Conservation (phyloP, 106 monocot species). For the Cymbidium sinense region DNA sequence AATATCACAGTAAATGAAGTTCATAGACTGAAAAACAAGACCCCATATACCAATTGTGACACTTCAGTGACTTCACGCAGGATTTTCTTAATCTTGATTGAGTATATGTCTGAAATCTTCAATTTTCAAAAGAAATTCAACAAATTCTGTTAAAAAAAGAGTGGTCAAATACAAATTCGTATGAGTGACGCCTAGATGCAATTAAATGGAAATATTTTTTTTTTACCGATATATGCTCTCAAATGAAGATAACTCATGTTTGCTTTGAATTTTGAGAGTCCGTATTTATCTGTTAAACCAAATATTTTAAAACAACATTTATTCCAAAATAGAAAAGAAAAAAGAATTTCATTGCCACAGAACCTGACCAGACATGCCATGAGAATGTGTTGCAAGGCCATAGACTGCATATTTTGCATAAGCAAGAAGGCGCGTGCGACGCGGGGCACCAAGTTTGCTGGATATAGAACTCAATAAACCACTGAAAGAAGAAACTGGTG, state of each 20-base stretch:
- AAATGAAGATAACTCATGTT: slow-evolving; percentile 52
- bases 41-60: neutral
- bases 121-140: slow-evolving; percentile 43
- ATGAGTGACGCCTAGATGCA: neutral
- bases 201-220: neutral
- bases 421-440: slow-evolving; percentile 50
- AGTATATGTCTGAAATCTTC: slow-evolving; percentile 33
- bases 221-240: slow-evolving; percentile 44
- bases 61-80: slow-evolving; percentile 1
- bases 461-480: slow-evolving; percentile 75
- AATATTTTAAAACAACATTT: slow-evolving; percentile 3
- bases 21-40: neutral
- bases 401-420: slow-evolving; percentile 78
- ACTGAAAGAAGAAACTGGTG: slow-evolving; percentile 23
- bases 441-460: slow-evolving; percentile 66
- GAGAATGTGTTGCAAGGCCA: slow-evolving; percentile 38
- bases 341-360: neutral
- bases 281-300: slow-evolving; percentile 19
- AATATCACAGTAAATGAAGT: too few relatives aligned
- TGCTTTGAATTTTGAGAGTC: slow-evolving; percentile 26
- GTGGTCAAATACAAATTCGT: neutral
- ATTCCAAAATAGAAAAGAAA: neutral
- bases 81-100: slow-evolving; percentile 22
- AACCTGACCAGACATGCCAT: slow-evolving; percentile 33
- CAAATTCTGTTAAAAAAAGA: slow-evolving; percentile 37